Evolutionary conservation across 2,329 filamentous ascomycete species (phyloP), one percentile per base, ranked within the genome.

Genomic region (Penicillium sp.): DNA sequence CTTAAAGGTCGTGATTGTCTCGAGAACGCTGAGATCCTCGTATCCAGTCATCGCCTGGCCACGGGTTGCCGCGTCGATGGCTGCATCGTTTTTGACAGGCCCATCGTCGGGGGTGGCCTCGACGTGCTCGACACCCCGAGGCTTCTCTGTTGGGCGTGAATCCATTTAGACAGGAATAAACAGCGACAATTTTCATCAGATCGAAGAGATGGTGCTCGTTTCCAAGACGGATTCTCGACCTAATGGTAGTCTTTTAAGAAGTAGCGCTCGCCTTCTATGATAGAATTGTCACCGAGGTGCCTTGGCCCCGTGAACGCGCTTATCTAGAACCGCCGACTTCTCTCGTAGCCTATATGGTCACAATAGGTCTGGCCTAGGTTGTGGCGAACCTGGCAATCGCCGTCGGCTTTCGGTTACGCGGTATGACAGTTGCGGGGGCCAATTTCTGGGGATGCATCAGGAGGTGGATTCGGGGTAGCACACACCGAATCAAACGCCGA

Each of bases 11-110:
- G 49, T 52, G 38, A 63, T 49, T 1, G 61, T 63, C 19, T 63
- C 56, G 4, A 55, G 23, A 9, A 60, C 48, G 17, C 30, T 59
- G 6, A 63, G 41, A 9, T 35, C 30, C 21, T 63, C 61, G 26
- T 63, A 63, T n/a, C 61, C 61, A 3, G 61, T 55, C 6, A 15
- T 31, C 2, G 49, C 49, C 50, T 63, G 61, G 6, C 61, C 61
- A 13, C 51, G 50, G 3, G 44, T 59, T 29, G 60, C 50, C 6
- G 60, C 60, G 13, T 59, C 51, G 3, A 59, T 15, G 29, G 52
- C 60, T 2, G 55, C 60, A 19, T 62, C 51, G 7, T 15, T 9
- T 11, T 49, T 51, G 15, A 41, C 5, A 8, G 50, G 51, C 11
- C n/a, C 7, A 3, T 23, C 58, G 9, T n/a, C 50, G 15, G 7